phyloP scores from a whole-genome alignment of 2,329 filamentous ascomycete genomes.

The Aspergillus sp. region DNA sequence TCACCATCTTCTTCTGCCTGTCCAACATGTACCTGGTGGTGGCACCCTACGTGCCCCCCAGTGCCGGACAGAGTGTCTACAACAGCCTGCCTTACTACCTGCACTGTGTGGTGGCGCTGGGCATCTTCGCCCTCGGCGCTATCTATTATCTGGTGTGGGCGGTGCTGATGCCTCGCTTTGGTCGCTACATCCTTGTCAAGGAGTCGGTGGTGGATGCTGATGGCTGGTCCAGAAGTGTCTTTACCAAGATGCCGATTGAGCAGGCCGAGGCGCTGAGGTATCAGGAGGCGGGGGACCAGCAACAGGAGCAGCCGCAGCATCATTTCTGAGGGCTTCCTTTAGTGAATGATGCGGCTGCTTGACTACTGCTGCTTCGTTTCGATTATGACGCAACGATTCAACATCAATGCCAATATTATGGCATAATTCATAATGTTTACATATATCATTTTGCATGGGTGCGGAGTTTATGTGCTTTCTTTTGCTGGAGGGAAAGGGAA shows the following conservation, averaged over 20 bases:
- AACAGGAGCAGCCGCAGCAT: background rate
- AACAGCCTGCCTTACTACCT: slow-evolving; percentile 55
- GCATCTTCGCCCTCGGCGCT: slow-evolving; percentile 52
- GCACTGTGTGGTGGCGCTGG: slow-evolving; percentile 56
- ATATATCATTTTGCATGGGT: slow-evolving; percentile 1
- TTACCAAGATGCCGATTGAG: slow-evolving; percentile 47
- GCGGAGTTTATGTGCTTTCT: slow-evolving; percentile 6
- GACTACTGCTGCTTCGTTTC: background rate
- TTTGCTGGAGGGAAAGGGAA: background rate
- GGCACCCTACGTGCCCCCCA: slow-evolving; percentile 55
- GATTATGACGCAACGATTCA: slow-evolving; percentile 18
- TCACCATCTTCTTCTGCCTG: slow-evolving; percentile 55
- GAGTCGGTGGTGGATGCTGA: slow-evolving; percentile 60
- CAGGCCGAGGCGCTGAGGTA: slow-evolving; percentile 8
- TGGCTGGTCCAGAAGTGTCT: slow-evolving; percentile 63
- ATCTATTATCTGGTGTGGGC: slow-evolving; percentile 57
- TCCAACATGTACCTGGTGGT: slow-evolving; percentile 56
- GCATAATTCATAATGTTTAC: slow-evolving; percentile 18
- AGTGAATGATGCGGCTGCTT: no score
- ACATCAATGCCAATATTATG: slow-evolving; percentile 15
- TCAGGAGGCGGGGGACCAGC: background rate
- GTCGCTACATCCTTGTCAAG: slow-evolving; percentile 56
- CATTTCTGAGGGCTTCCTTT: no score
- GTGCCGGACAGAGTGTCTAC: slow-evolving; percentile 53
- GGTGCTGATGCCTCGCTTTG: slow-evolving; percentile 47